Evolutionary conservation across 495 filamentous ascomycete genomes (phyloP).

Genomic region (Saxophila tyrrhenica): DNA sequence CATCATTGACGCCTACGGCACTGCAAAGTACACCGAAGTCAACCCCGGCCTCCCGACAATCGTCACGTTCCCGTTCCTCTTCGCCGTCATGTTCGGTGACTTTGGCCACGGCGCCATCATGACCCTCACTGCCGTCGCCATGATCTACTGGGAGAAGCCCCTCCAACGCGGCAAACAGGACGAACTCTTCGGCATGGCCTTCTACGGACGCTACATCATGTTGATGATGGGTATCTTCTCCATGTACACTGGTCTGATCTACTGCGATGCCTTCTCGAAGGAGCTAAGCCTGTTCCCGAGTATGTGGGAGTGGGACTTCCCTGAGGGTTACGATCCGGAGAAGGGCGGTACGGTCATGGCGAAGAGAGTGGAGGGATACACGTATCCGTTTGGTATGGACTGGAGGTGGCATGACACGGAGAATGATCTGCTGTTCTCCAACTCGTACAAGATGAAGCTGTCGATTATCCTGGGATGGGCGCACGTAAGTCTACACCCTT

Average conservation of each 20-base stretch:
- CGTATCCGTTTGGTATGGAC: slow-evolving; percentile 91
- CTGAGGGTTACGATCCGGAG: slow-evolving; percentile 50
- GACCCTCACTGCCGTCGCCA: slow-evolving; percentile 63
- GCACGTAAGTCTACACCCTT: slow-evolving; percentile 45
- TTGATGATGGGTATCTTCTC: slow-evolving; percentile 96
- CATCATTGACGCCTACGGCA: slow-evolving; percentile 96
- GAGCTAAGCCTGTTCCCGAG: slow-evolving; percentile 76
- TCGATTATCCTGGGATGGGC: slow-evolving; percentile 91
- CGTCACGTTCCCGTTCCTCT: slow-evolving; percentile 94
- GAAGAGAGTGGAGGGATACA: slow-evolving; percentile 54
- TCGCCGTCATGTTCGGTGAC: slow-evolving; percentile 99
- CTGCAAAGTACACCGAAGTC: slow-evolving; percentile 90
- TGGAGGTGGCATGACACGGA: slow-evolving; percentile 95
- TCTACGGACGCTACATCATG: slow-evolving; percentile 97
- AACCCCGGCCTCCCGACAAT: slow-evolving; percentile 93
- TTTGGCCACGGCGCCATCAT: slow-evolving; percentile 86
- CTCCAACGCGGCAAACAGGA: slow-evolving; percentile 76
- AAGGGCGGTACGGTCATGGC: slow-evolving; percentile 44
- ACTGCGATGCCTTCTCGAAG: slow-evolving; percentile 96
- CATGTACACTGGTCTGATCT: slow-evolving; percentile 92
- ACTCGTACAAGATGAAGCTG: slow-evolving; percentile 99
- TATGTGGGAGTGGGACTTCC: slow-evolving; percentile 66
- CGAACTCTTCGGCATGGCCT: slow-evolving; percentile 94
- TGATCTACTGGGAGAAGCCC: slow-evolving; percentile 93
- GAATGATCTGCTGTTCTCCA: slow-evolving; percentile 85